Evolutionary conservation across 164 flowering plant genomes (phyloP), one percentile per base, ranked within the genome.

Genomic region (Umbellularia californica): DNA sequence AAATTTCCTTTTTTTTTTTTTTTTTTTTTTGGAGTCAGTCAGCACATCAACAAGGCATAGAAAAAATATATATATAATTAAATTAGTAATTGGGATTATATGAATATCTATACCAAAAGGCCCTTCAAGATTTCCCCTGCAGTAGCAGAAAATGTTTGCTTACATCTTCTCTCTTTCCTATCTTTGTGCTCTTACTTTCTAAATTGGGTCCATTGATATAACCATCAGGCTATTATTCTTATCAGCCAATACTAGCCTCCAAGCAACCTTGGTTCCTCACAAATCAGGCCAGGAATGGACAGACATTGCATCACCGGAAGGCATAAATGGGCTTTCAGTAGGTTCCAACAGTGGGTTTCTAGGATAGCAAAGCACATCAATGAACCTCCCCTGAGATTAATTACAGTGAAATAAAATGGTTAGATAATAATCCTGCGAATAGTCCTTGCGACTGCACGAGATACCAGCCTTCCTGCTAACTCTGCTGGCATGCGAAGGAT

Each of bases 361-460:
- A 55, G 20, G 60, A 55, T 55, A 19, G 60, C 60, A 55, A 55
- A 55, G 17, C 2, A 24, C 67, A 64, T 9, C 28, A 64, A 4
- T 2, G 67, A 23, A 64, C 28, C 28, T 22, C 30, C 22, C 67
- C 15, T 2, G 3, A 64, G 67, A 22, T 64, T 22, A 15, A 4
- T 66, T 63, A 23, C 27, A 10, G 12, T 22, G n/a, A 20, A 66
- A 11, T 27, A 27, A 27, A 66, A 66, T 66, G 69, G 41, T 85
- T 76, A 89, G 14, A 85, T 12, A 72, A 94, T 82, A 14, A 84
- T 27, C 77, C 96, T 88, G 75, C 85, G 79, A 62, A 95, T 66
- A 2, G 94, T 87, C 81, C 97, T 86, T n/a, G 97, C 98, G 67
- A 85, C 79, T 19, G 77, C 82, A 20, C 97, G 97, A 19, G 97